These are phyloP conservation scores for Paecilomyces niveus DNA, from an alignment of 2,329 filamentous ascomycete species.

Conservation along the genomic window DNA sequence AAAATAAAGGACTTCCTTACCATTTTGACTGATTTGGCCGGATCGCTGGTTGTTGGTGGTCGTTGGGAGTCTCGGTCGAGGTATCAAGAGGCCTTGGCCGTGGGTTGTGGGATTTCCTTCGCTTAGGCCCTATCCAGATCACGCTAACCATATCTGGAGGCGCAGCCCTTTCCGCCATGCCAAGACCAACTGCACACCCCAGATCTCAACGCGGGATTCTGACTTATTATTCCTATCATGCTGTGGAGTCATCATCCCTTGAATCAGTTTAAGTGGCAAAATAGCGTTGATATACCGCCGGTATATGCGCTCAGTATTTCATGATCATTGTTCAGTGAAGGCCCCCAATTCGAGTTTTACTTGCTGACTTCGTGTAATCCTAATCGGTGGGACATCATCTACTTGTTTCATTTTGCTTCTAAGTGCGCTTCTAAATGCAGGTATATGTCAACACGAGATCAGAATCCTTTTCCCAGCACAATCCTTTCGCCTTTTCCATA, in stretches of 20 bases:
- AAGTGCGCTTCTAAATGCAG: background rate
- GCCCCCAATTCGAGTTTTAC: too few species aligned
- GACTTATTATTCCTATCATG: background rate
- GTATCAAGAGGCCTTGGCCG: constrained; percentile 24
- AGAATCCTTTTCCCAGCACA: constrained; percentile 44
- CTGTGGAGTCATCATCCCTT: background rate
- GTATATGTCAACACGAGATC: constrained; percentile 5
- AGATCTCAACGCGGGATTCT: background rate
- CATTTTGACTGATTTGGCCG: constrained; percentile 43
- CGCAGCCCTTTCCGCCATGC: constrained; percentile 5
- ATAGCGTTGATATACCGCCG: background rate
- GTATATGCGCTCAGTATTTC: background rate
- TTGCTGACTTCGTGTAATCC: too few species aligned
- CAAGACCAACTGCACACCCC: constrained; percentile 7
- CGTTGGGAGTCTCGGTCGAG: constrained; percentile 34
- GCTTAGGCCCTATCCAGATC: constrained; percentile 36
- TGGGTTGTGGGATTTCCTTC: constrained; percentile 40
- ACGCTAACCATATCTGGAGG: constrained; percentile 21
- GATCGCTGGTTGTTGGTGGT: constrained; percentile 34
- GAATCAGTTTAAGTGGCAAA: background rate
- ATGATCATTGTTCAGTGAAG: background rate
- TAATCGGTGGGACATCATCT: too few species aligned
- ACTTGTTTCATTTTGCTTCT: background rate
- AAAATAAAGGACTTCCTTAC: constrained; percentile 24
- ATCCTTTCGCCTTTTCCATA: constrained; percentile 77